Evolutionary conservation across 2,329 filamentous ascomycete species (phyloP).

Genomic region (Colletotrichum plurivorum): DNA sequence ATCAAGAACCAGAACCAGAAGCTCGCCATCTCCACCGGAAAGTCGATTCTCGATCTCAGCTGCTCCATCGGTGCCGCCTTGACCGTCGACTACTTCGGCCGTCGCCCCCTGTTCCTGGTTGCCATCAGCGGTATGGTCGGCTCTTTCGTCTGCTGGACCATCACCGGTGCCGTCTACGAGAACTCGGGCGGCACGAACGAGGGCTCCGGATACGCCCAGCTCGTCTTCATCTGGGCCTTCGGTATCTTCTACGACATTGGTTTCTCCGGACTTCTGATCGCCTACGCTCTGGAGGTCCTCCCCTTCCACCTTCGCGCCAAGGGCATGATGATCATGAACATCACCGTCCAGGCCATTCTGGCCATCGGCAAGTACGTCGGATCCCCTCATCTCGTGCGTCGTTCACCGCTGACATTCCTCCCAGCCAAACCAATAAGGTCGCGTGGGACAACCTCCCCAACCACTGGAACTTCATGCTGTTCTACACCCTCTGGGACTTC

Average conservation of each 20-base stretch:
- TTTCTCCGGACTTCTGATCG: slow-evolving; percentile 70
- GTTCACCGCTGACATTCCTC: slow-evolving; percentile 2
- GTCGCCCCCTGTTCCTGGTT: slow-evolving; percentile 67
- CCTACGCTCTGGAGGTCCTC: slow-evolving; percentile 71
- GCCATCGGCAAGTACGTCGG: slow-evolving; percentile 71
- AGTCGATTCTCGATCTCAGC: slow-evolving; percentile 71
- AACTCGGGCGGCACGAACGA: slow-evolving; percentile 58
- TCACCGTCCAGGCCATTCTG: slow-evolving; percentile 72
- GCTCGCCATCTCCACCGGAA: slow-evolving; percentile 68
- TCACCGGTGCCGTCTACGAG: slow-evolving; percentile 67
- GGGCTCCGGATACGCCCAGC: slow-evolving; percentile 65
- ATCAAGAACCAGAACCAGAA: slow-evolving; percentile 71
- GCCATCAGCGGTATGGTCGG: slow-evolving; percentile 64
- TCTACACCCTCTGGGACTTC: slow-evolving; percentile 75
- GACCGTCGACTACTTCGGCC: slow-evolving; percentile 64
- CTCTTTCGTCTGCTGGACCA: slow-evolving; percentile 65
- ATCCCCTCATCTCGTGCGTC: slow-evolving; percentile 1
- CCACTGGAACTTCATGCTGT: slow-evolving; percentile 77
- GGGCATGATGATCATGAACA: slow-evolving; percentile 76
- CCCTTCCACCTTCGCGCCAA: slow-evolving; percentile 71
- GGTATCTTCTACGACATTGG: slow-evolving; percentile 72
- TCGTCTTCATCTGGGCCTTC: slow-evolving; percentile 73
- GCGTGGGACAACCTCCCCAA: slow-evolving; percentile 72
- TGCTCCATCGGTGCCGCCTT: slow-evolving; percentile 68
- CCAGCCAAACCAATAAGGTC: slow-evolving; percentile 73